A percentile compares a stretch with the other conserved stretches of the same genome.
Evolutionary conservation across 1,284 basidiomycete genomes (phyloP).

Genomic region (Paramarasmius palmivorus): DNA sequence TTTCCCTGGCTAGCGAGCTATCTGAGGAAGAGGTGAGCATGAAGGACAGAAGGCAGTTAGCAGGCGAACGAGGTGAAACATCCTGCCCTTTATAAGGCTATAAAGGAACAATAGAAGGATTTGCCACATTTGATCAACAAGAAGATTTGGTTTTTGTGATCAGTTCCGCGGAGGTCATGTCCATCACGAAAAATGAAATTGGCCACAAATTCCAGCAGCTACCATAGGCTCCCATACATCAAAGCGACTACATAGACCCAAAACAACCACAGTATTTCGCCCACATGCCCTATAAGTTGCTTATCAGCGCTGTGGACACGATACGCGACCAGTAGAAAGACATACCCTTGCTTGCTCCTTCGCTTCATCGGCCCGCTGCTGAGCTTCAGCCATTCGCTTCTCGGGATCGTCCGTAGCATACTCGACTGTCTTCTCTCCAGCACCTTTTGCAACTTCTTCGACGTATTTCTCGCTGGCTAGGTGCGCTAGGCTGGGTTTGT

Average conservation of each 20-base stretch:
- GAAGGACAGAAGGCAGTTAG: no score
- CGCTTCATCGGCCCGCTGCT: constrained; percentile 21
- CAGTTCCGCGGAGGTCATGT: no score
- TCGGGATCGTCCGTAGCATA: constrained; percentile 23
- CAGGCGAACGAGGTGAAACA: no score
- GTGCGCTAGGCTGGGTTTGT: neutral
- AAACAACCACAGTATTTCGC: constrained; percentile 29
- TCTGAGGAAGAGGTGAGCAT: no score
- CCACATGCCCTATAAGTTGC: constrained; percentile 23
- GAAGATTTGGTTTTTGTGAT: no score
- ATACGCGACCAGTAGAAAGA: neutral
- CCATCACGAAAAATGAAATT: no score
- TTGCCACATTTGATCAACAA: no score
- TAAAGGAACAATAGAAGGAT: no score
- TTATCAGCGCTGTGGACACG: neutral
- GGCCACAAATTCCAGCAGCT: no score
- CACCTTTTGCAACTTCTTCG: constrained; percentile 23
- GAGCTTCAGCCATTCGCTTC: constrained; percentile 24
- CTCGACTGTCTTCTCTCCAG: constrained; percentile 21
- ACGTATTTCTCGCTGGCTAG: constrained; percentile 18
- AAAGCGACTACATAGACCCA: neutral
- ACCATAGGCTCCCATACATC: no score
- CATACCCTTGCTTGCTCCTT: constrained; percentile 17
- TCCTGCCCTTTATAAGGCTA: no score
- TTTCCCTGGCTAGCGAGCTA: no score